These are phyloP conservation scores for Paramecium biaurelia DNA, from an alignment of 73 alveolate genomes.

Conservation along the genomic window DNA sequence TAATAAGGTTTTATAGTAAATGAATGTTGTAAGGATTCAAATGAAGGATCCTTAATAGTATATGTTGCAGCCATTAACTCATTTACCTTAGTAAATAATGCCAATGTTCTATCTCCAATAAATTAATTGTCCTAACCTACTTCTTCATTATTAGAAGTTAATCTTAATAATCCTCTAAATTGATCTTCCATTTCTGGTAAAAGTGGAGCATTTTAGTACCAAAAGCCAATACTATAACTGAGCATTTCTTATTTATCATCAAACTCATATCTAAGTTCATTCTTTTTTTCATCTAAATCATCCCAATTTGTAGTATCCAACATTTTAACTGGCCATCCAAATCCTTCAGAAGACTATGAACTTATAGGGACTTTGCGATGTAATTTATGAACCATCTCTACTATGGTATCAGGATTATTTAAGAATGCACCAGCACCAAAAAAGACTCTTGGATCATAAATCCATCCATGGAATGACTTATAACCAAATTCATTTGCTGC, in stretches of 20 bases:
- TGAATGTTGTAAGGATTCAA: background rate
- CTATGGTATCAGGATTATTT: background rate
- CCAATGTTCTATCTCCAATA: constrained; percentile 7
- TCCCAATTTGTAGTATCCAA: background rate
- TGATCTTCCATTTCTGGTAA: constrained; percentile 41
- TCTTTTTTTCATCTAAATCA: background rate
- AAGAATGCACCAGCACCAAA: background rate
- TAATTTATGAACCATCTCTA: background rate
- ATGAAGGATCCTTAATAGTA: constrained; percentile 24
- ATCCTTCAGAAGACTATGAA: background rate
- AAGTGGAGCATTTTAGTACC: constrained; percentile 21
- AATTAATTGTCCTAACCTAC: background rate
- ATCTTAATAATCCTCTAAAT: background rate
- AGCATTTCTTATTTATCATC: constrained; percentile 2
- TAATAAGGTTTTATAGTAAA: background rate
- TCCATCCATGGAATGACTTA: constrained; percentile 38
- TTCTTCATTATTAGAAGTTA: background rate
- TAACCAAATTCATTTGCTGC: constrained; percentile 27
- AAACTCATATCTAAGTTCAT: background rate
- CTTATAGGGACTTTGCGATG: constrained; percentile 11
- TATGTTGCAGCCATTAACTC: background rate
- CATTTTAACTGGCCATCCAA: constrained; percentile 8
- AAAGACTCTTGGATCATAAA: constrained; percentile 24
- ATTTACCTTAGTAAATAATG: background rate
- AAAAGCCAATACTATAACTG: background rate